phyloP scores from a whole-genome alignment of 1,139 yeast genomes.

The Diutina neorugosa region DNA sequence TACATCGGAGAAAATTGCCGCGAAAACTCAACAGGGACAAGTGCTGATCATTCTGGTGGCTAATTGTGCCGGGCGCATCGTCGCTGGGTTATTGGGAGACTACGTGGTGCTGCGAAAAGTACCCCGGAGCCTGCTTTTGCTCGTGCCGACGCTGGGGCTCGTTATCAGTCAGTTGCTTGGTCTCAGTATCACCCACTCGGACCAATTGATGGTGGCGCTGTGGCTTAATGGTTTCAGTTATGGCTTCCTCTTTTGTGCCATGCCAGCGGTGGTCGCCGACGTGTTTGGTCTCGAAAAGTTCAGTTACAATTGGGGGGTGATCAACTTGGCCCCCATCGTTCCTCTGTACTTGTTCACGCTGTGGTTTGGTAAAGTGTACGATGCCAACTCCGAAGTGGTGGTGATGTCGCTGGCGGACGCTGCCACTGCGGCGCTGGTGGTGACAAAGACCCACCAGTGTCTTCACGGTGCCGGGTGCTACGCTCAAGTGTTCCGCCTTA shows the following conservation, averaged over 20 bases:
- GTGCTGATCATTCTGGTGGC: slow-evolving; percentile 44
- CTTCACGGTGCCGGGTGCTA: neutral
- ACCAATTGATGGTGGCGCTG: slow-evolving; percentile 23
- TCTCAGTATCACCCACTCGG: slow-evolving; percentile 15
- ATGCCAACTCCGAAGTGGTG: slow-evolving; percentile 19
- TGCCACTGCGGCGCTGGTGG: neutral
- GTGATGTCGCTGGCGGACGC: neutral
- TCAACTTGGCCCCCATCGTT: slow-evolving; percentile 39
- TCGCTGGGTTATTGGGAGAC: slow-evolving; percentile 44
- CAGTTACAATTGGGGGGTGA: slow-evolving; percentile 47
- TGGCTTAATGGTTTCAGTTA: slow-evolving; percentile 40
- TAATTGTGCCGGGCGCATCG: slow-evolving; percentile 40
- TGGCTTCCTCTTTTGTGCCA: slow-evolving; percentile 44
- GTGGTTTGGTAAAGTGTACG: slow-evolving; percentile 41
- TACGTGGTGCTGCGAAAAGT: slow-evolving; percentile 28
- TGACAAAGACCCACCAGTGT: neutral
- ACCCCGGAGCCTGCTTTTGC: slow-evolving; percentile 34
- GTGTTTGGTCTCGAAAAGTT: slow-evolving; percentile 42
- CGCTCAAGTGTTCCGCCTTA: neutral
- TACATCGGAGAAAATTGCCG: slow-evolving; percentile 4
- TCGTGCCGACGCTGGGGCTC: slow-evolving; percentile 33
- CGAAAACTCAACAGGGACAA: slow-evolving; percentile 40
- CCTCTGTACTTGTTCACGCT: slow-evolving; percentile 40
- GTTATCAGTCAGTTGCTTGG: slow-evolving; percentile 32
- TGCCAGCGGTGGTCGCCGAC: slow-evolving; percentile 49